A percentile compares a stretch with the other conserved stretches of the same genome.
Conservation (phyloP, 2,329 filamentous ascomycete genomes). For the Aspergillaceae sp. region DNA sequence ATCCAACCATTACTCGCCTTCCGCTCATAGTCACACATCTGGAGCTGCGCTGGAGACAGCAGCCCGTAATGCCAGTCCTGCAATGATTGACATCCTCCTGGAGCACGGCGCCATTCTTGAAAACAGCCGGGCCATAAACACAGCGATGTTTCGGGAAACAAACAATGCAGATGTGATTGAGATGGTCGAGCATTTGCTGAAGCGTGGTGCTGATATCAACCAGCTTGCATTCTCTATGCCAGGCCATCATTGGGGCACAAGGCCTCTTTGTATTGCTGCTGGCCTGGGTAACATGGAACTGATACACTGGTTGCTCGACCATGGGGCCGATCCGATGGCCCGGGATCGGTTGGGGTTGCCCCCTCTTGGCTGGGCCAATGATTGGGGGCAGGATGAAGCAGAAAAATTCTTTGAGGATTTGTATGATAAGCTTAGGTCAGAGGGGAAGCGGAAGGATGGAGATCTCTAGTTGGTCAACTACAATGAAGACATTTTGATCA, state of each 20-base stretch:
- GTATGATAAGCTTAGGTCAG: too few species aligned
- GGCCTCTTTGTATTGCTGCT: neutral
- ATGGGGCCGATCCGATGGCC: neutral
- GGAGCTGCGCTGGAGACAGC: neutral
- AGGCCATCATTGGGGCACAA: neutral
- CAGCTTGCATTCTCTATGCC: neutral
- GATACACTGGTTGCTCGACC: neutral
- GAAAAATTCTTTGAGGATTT: too few species aligned
- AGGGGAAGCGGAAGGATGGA: too few species aligned
- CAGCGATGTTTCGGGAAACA: neutral
- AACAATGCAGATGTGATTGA: neutral
- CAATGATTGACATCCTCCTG: neutral
- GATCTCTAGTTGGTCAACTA: too few species aligned
- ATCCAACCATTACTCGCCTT: too few species aligned
- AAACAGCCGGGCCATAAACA: neutral
- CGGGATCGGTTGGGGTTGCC: too few species aligned
- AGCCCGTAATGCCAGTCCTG: neutral
- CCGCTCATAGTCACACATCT: neutral
- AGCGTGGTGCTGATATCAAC: neutral
- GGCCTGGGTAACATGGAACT: neutral
- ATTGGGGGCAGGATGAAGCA: too few species aligned
- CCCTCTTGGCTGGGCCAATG: too few species aligned
- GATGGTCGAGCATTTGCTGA: neutral
- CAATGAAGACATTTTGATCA: too few species aligned
- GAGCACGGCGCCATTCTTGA: neutral